Percentiles rank a stretch among this genome's conserved stretches.
Conservation (phyloP, 306 rosid species). For the Sphenostylis stenocarpa region DNA sequence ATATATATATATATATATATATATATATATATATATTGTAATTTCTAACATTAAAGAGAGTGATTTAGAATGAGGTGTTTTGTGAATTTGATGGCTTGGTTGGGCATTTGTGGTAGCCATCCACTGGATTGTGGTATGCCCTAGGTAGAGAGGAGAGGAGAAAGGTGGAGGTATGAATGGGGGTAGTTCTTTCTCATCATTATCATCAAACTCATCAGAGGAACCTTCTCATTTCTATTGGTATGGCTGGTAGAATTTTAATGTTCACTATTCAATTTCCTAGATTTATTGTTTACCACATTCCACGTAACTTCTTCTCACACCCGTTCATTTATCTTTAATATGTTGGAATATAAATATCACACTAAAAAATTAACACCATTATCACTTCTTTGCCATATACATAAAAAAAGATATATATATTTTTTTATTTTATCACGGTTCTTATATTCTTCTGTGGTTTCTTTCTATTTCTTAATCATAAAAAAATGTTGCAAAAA, state of each 20-base stretch:
- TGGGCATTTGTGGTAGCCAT: neutral
- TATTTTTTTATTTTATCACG: no score
- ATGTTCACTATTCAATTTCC: slow-evolving; percentile 15
- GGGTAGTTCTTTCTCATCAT: slow-evolving; percentile 36
- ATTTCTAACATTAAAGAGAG: no score
- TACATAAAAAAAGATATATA: no score
- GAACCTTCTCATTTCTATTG: slow-evolving; percentile 8
- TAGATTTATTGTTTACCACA: neutral
- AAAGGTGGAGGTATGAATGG: neutral
- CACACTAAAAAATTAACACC: neutral
- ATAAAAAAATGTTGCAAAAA: no score
- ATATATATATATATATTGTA: no score
- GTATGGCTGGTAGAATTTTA: slow-evolving; percentile 32
- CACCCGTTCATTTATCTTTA: neutral
- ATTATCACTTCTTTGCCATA: neutral
- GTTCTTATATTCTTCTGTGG: no score
- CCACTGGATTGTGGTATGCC: neutral
- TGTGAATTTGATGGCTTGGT: neutral
- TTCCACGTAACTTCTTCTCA: neutral
- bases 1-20: no score
- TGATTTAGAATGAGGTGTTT: neutral
- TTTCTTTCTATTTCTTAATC: no score
- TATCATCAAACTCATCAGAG: neutral
- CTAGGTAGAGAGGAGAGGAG: neutral
- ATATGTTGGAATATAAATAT: neutral